Evolutionary conservation across 441 rosid genomes (phyloP), one percentile per base, ranked within the genome.

Genomic region (Hura crepitans): DNA sequence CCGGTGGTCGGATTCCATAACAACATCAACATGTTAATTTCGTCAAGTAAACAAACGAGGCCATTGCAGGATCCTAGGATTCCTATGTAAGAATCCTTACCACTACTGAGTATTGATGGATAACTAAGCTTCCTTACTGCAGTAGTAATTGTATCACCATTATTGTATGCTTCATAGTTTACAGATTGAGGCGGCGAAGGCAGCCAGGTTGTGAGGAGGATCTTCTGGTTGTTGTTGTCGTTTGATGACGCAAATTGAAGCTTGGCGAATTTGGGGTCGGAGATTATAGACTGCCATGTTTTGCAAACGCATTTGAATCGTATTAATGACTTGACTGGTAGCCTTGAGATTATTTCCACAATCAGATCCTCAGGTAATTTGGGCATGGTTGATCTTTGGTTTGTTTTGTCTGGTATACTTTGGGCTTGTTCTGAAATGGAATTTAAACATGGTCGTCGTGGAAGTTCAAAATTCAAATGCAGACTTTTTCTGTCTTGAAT

Each of bases 1-100:
- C 69, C 30, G 2, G 63, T 53, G 3, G 69, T 62, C 14, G 63
- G 74, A 63, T 71, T 71, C 74, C 74, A 71, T 30, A 54, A 42
- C 46, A 42, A 9, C 14, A 12, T 28, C 55, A 71, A 60, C 59
- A 65, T 55, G 4, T 18, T 5, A 11, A 6, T 64, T 5, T 22
- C 61, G 1, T 18, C 14, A 18, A 50, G 51, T n/a, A 28, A 53
- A 62, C 27, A 71, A 43, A 71, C 46, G 13, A 71, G 61, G 43
- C 62, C 74, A 28, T 71, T 28, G 53, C 68, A 62, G 18, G 61
- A 62, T 43, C 73, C 66, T 27, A 57, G 39, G 51, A 69, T 59
- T 23, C 3, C 57, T 12, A 69, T 23, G 12, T 31, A 20, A 27
- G 47, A n/a, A 42, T n/a, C 4, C 0, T 2, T 37, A 35, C 18